Conservation (phyloP, 2,329 filamentous ascomycete genomes). For the Aspergillus floridensis region DNA sequence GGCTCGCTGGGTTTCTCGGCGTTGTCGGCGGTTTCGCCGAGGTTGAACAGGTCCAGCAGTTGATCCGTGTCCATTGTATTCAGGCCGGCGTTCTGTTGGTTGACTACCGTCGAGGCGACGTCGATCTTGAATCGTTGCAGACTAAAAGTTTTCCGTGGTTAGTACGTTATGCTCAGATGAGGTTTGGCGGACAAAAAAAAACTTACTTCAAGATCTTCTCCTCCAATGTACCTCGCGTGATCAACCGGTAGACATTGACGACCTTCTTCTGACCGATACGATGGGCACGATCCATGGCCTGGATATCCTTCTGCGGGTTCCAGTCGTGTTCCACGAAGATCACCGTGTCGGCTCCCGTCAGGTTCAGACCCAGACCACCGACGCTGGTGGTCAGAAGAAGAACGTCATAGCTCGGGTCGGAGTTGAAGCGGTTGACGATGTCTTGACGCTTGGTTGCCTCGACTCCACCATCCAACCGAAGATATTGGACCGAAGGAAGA, state of each 20-base stretch:
- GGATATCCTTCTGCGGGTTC: constrained; percentile 98
- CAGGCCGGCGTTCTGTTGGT: constrained; percentile 95
- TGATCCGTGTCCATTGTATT: constrained; percentile 98
- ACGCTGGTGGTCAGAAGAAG: constrained; percentile 92
- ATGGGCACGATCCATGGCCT: constrained; percentile 98
- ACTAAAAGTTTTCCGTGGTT: constrained; percentile 45
- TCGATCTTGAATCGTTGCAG: constrained; percentile 99
- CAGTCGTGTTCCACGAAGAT: constrained; percentile 99
- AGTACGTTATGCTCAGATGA: constrained; percentile 11
- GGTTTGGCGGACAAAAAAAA: not conserved
- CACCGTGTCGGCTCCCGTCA: constrained; percentile 96
- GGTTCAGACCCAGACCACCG: constrained; percentile 87
- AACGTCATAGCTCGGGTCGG: constrained; percentile 93
- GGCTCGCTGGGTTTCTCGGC: constrained; percentile 61
- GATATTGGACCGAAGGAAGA: constrained; percentile 87
- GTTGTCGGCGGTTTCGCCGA: constrained; percentile 65
- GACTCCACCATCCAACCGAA: constrained; percentile 90
- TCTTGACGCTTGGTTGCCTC: constrained; percentile 92
- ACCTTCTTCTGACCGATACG: constrained; percentile 99
- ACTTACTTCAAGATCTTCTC: constrained; percentile 89
- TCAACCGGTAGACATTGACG: constrained; percentile 95
- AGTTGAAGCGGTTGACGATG: constrained; percentile 98
- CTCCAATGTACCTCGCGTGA: constrained; percentile 91
- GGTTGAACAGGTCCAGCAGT: constrained; percentile 92
- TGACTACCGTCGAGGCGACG: constrained; percentile 95